A percentile compares a stretch with the other conserved stretches of the same genome.
Conservation (phyloP, 768 basidiomycete genomes). For the Russula compacta region DNA sequence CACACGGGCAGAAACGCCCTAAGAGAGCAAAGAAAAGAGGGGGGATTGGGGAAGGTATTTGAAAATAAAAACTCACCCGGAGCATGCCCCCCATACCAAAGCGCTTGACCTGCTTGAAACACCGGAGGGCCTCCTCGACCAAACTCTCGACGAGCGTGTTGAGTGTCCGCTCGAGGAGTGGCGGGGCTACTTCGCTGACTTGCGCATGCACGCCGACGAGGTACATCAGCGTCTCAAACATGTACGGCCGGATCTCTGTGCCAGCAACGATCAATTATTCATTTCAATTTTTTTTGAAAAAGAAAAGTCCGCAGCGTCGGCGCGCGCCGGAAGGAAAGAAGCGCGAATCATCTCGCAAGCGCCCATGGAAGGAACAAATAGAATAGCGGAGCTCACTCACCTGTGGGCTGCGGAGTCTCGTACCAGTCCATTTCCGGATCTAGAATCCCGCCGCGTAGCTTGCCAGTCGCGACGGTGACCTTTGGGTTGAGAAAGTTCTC, state of each 20-base stretch:
- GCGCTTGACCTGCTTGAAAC: conserved; percentile 80
- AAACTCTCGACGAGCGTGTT: conserved; percentile 74
- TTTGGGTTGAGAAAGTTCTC: conserved; percentile 82
- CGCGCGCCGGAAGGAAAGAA: background rate
- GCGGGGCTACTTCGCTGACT: conserved; percentile 70
- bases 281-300: background rate
- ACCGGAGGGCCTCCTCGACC: conserved; percentile 71
- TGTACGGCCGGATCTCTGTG: conserved; percentile 87
- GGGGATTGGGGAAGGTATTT: background rate
- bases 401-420: conserved; percentile 85
- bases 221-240: conserved; percentile 80
- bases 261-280: background rate
- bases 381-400: conserved; percentile 32
- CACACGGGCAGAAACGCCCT: too few species aligned
- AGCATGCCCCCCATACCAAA: conserved; percentile 99
- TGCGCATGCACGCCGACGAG: conserved; percentile 91
- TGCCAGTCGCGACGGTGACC: conserved; percentile 51
- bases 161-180: conserved; percentile 74
- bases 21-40: too few species aligned
- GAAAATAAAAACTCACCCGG: conserved; percentile 47
- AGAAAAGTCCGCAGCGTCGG: background rate
- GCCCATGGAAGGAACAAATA: too few species aligned
- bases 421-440: conserved; percentile 86
- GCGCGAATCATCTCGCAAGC: too few species aligned
- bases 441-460: conserved; percentile 74